Evolutionary conservation across 2,329 filamentous ascomycete genomes (phyloP), one percentile per base, ranked within the genome.

Genomic region (Pestalotiopsis sp.): DNA sequence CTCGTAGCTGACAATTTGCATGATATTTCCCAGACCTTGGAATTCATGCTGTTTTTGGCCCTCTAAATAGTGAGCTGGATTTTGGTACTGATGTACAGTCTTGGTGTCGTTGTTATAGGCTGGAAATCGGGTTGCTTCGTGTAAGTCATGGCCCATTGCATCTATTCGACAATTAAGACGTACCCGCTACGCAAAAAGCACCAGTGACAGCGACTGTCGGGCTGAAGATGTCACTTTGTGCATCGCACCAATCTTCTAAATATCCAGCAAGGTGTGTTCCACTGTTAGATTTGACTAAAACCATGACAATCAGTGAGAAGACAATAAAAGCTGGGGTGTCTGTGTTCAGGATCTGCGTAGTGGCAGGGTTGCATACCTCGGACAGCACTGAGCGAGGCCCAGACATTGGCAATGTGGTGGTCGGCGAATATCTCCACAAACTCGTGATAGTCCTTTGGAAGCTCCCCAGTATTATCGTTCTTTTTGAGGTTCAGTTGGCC

Each of bases 1-100:
- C 58, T 85, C 82, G 72, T 83, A 87, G 17, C 85, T 80, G 20
- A 78, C 81, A 1, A 87, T 73, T 67, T 88, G 83, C 23, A 73
- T 73, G 23, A 85, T 75, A 1, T 66, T 59, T 4, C 73, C 68
- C 59, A 78, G 70, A 6, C 68, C 72, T 7, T 74, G 14, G 67
- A 79, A 80, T 2, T 1, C 41, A 4, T 62, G 17, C 23, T 68
- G 66, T 14, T 65, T 27, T 27, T 58, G 5, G 20, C 31, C 31
- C 4, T 13, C 4, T 17, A 69, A 49, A 5, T 68, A 64, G 7
- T 67, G 64, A 9, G 56, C 31, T 13, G 70, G 38, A 11, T 74
- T 74, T 3, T 72, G 27, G 68, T 80, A 77, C 69, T 81, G 76
- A 12, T 65, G 65, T 17, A 83, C 70, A 27, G 57, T 27, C 57